Conservation (phyloP, 305 asterid genomes). For the Solanum aculeatissimum region DNA sequence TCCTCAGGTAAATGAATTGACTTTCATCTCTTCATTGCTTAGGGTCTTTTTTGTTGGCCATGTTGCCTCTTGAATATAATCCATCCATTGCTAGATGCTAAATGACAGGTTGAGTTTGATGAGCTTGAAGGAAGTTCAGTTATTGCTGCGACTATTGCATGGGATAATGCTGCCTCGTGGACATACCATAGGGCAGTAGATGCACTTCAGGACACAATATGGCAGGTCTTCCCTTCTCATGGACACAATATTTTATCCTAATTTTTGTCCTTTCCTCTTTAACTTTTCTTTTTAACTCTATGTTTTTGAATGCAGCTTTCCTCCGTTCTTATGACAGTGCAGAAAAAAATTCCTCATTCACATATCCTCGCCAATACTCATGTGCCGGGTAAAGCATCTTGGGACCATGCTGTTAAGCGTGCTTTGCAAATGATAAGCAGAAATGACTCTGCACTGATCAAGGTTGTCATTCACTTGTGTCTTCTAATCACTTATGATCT, state of each 20-base stretch:
- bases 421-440: conserved; percentile 61
- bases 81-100: conserved; percentile 8
- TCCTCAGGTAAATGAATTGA: conserved; percentile 53
- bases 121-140: conserved; percentile 87
- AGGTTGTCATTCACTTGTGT: conserved; percentile 30
- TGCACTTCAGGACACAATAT: conserved; percentile 57
- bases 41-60: neutral
- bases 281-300: neutral
- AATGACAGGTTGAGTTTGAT: conserved; percentile 76
- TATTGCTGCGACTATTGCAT: conserved; percentile 83
- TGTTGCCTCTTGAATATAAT: conserved; percentile 1
- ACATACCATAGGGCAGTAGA: conserved; percentile 56
- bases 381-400: conserved; percentile 53
- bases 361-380: conserved; percentile 45
- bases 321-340: conserved; percentile 24
- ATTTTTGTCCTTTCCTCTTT: neutral
- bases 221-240: conserved; percentile 35
- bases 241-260: neutral
- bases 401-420: conserved; percentile 66
- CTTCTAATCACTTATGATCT: neutral
- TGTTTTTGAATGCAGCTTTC: conserved; percentile 42
- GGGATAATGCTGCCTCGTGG: conserved; percentile 71
- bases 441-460: conserved; percentile 44
- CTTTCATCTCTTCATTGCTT: neutral
- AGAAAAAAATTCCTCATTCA: conserved; percentile 21